phyloP scores from a whole-genome alignment of 768 basidiomycete genomes.

The Asterophora lycoperdoides region DNA sequence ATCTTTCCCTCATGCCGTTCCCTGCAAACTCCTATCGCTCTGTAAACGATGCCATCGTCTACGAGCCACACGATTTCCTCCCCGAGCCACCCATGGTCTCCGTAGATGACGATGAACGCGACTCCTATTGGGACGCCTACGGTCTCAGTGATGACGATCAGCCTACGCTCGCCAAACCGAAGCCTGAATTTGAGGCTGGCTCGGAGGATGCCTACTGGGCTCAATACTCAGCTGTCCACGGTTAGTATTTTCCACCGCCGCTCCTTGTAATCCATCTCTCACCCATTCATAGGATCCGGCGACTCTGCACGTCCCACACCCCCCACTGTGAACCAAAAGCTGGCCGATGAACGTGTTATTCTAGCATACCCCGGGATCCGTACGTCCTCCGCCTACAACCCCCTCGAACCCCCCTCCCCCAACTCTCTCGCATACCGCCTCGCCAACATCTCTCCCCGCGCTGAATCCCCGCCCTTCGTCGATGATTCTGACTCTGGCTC shows the following conservation, averaged over 20 bases:
- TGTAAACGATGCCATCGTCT: conserved; percentile 26
- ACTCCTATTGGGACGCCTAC: conserved; percentile 70
- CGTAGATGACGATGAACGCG: conserved; percentile 41
- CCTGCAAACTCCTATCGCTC: conserved; percentile 38
- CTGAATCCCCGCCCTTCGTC: conserved; percentile 20
- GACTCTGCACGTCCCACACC: conserved; percentile 67
- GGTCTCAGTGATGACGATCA: conserved; percentile 32
- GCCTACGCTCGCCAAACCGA: conserved; percentile 12
- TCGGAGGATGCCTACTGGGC: conserved; percentile 74
- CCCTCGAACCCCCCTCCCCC: conserved; percentile 40
- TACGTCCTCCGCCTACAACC: conserved; percentile 32
- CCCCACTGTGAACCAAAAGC: conserved; percentile 27
- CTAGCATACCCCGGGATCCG: conserved; percentile 25
- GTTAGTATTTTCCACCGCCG: conserved; percentile 30
- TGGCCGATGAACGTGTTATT: conserved; percentile 29
- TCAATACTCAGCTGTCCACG: conserved; percentile 65
- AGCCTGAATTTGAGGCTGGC: conserved; percentile 20
- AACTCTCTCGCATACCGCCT: conserved; percentile 36
- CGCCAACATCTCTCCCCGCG: conserved; percentile 28
- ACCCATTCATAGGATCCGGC: conserved; percentile 48
- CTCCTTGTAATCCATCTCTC: neutral
- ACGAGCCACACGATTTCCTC: conserved; percentile 30
- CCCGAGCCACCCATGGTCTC: conserved; percentile 20
- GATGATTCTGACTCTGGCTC: conserved; percentile 22
- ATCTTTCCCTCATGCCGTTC: conserved; percentile 67